Evolutionary conservation across 2,329 filamentous ascomycete genomes (phyloP).

Genomic region (Colletotrichum neosansevieriae): DNA sequence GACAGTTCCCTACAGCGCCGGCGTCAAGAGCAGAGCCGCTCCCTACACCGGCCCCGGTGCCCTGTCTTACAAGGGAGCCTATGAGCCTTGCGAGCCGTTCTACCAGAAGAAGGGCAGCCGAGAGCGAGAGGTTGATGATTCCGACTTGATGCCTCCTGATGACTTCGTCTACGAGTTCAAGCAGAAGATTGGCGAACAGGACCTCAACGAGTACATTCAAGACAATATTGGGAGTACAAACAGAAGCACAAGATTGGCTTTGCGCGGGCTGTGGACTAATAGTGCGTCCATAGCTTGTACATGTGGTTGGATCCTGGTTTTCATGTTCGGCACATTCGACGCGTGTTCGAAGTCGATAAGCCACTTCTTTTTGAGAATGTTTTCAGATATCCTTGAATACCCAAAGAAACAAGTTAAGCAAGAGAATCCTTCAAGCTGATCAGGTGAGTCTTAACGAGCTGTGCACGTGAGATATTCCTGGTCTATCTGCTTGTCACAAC

Average conservation of each 20-base stretch:
- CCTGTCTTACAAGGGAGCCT: conserved; percentile 22
- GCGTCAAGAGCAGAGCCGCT: conserved; percentile 17
- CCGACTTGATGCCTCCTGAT: background rate
- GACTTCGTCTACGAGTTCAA: conserved; percentile 14
- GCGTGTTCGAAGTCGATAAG: no score
- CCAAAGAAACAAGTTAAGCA: no score
- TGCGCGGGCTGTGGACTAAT: background rate
- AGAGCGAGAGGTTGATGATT: conserved; percentile 21
- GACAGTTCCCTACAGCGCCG: conserved; percentile 7
- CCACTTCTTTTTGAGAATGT: no score
- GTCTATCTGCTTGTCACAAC: no score
- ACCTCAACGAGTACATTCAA: background rate
- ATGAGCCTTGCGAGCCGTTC: conserved; percentile 15
- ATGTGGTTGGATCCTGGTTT: background rate
- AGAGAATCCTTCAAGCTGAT: no score
- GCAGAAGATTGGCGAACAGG: conserved; percentile 1
- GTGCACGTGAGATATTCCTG: no score
- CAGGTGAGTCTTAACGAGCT: no score
- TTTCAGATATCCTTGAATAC: no score
- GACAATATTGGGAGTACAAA: conserved; percentile 16
- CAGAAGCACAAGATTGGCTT: background rate
- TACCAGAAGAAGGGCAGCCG: background rate
- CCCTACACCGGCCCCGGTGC: conserved; percentile 36
- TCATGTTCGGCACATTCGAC: background rate
- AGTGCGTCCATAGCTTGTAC: background rate